A percentile compares a stretch with the other conserved stretches of the same genome.
These are phyloP conservation scores for Hypoxylon lienhwacheense DNA, from an alignment of 495 filamentous ascomycete species.

Conservation along the genomic window DNA sequence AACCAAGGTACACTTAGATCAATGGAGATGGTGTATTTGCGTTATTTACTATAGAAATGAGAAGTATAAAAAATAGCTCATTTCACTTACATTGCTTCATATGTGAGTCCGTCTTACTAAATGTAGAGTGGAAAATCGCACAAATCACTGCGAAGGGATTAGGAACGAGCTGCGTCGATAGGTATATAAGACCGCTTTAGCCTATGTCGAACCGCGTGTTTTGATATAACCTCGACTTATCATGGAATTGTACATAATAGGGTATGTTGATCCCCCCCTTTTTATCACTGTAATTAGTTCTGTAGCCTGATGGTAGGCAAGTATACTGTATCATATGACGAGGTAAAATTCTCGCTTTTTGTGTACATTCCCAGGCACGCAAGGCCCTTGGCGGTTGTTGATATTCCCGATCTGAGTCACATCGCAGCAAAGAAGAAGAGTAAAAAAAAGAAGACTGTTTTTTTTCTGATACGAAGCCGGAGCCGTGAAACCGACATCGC, in stretches of 20 bases:
- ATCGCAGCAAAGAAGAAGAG: no score
- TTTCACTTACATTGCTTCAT: conserved; percentile 10
- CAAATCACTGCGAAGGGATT: conserved; percentile 13
- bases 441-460: no score
- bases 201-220: not conserved
- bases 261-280: not conserved
- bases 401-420: no score
- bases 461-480: no score
- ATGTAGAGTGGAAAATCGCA: conserved; percentile 11
- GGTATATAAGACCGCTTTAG: not conserved
- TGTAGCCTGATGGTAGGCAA: no score
- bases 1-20: conserved; percentile 5
- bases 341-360: no score
- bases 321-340: no score
- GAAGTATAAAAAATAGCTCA: conserved; percentile 28
- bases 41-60: conserved; percentile 19
- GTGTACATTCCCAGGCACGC: no score
- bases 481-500: no score
- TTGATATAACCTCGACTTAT: not conserved
- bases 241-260: not conserved
- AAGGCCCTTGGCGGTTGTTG: no score
- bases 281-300: no score
- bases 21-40: conserved; percentile 10
- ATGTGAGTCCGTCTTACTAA: conserved; percentile 7
- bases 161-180: conserved; percentile 10